These are phyloP conservation scores for Sextonia rubra DNA, from an alignment of 164 flowering plant species.

Conservation along the genomic window DNA sequence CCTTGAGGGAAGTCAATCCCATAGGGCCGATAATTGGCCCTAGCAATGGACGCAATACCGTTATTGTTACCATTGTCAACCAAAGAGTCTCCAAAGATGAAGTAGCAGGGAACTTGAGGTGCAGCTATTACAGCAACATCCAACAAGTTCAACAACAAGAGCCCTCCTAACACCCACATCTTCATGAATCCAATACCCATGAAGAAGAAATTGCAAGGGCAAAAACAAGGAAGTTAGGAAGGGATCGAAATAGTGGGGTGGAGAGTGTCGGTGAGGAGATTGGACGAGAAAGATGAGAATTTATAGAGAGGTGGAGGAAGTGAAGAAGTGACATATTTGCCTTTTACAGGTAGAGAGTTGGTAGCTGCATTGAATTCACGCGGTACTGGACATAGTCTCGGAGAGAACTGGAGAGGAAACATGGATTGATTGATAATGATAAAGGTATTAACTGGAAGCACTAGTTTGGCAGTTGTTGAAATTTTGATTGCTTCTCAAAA, in stretches of 20 bases:
- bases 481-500: no score
- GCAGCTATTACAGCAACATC: not conserved
- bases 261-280: not conserved
- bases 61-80: conserved; percentile 73
- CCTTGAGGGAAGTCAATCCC: conserved; percentile 64
- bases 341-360: conserved; percentile 4
- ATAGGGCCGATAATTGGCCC: conserved; percentile 61
- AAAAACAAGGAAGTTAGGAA: no score
- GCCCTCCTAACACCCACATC: not conserved
- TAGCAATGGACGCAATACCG: conserved; percentile 37
- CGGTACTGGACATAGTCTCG: not conserved
- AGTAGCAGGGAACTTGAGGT: conserved; percentile 36
- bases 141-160: not conserved
- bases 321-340: not conserved
- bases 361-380: conserved; percentile 5
- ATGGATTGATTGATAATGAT: no score
- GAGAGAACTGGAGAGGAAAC: no score
- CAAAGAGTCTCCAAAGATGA: conserved; percentile 73
- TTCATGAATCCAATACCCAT: not conserved
- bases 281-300: not conserved
- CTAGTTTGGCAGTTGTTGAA: no score
- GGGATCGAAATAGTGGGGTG: not conserved
- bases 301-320: not conserved
- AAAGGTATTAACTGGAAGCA: no score
- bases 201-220: not conserved